A percentile compares a stretch with the other conserved stretches of the same genome.
These are phyloP conservation scores for Lepiota venenata DNA, from an alignment of 768 basidiomycete genomes.

Conservation along the genomic window DNA sequence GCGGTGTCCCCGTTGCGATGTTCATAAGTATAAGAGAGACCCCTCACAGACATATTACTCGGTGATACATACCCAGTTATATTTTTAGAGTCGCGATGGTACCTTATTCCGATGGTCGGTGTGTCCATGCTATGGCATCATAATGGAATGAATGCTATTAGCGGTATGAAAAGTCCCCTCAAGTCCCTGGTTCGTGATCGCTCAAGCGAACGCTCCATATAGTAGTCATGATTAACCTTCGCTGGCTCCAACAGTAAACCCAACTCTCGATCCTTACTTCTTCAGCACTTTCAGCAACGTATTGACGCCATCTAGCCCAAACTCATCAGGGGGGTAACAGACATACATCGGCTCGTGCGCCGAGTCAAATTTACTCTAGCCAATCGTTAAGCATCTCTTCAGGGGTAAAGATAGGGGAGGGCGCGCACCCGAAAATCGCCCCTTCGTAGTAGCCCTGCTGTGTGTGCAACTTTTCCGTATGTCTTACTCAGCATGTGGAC, in stretches of 20 bases:
- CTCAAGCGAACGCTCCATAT: too few relatives aligned
- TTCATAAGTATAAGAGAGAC: too few relatives aligned
- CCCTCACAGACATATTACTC: too few relatives aligned
- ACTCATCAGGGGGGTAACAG: slow-evolving; percentile 46
- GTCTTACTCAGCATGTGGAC: slow-evolving; percentile 40
- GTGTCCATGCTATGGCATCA: too few relatives aligned
- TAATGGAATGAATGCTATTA: too few relatives aligned
- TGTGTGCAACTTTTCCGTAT: slow-evolving; percentile 35
- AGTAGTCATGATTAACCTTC: too few relatives aligned
- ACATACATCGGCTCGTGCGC: slow-evolving; percentile 43
- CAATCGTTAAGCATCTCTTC: slow-evolving; percentile 4
- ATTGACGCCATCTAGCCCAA: slow-evolving; percentile 43
- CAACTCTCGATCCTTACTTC: slow-evolving; percentile 22
- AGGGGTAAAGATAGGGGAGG: neutral
- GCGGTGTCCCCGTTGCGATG: too few relatives aligned
- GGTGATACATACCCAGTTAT: too few relatives aligned
- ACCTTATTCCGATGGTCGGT: neutral
- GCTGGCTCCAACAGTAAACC: too few relatives aligned
- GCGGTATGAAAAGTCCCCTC: too few relatives aligned
- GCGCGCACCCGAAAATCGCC: slow-evolving; percentile 44
- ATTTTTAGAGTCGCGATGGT: neutral
- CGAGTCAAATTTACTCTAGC: slow-evolving; percentile 44
- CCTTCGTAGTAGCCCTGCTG: slow-evolving; percentile 36
- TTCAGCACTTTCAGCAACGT: slow-evolving; percentile 36
- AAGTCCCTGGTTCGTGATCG: too few relatives aligned